Conservation (phyloP, 805 yeast species). For the Ogataea populi-albae region DNA sequence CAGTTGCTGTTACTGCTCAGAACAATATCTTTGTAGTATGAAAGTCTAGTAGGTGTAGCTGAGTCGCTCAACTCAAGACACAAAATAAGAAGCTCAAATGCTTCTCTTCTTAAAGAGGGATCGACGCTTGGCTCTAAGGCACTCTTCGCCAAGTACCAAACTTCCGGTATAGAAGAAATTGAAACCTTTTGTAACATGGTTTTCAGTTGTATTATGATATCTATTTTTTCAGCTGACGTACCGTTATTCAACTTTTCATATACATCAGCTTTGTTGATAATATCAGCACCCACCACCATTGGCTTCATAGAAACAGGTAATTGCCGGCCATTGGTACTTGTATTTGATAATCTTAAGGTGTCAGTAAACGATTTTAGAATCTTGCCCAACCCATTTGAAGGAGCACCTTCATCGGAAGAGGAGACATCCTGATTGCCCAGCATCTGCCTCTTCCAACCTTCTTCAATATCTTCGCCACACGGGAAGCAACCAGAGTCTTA, state of each 20-base stretch:
- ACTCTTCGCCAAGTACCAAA: slow-evolving; percentile 69
- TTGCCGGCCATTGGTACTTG: slow-evolving; percentile 5
- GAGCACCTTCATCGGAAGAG: no score
- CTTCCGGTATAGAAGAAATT: slow-evolving; percentile 61
- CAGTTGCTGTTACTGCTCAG: slow-evolving; percentile 42
- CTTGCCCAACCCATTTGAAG: slow-evolving; percentile 5
- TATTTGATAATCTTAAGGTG: slow-evolving; percentile 19
- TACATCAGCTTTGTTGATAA: slow-evolving; percentile 21
- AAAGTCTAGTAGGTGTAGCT: slow-evolving; percentile 45
- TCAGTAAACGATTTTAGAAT: slow-evolving; percentile 28
- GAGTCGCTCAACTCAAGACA: slow-evolving; percentile 56
- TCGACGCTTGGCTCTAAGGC: slow-evolving; percentile 40
- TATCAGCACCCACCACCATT: slow-evolving; percentile 28
- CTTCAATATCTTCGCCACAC: no score
- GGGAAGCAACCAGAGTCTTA: no score
- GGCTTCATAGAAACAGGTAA: slow-evolving; percentile 26
- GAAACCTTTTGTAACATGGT: slow-evolving; percentile 50
- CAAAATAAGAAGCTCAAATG: slow-evolving; percentile 48
- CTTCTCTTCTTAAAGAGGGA: slow-evolving; percentile 42
- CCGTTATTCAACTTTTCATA: slow-evolving; percentile 21
- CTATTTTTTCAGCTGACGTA: slow-evolving; percentile 34
- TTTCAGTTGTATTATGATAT: slow-evolving; percentile 51
- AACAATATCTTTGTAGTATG: slow-evolving; percentile 60
- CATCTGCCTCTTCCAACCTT: no score
- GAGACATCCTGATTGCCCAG: no score